Evolutionary conservation across 768 basidiomycete genomes (phyloP), one percentile per base, ranked within the genome.

Genomic region (Tricholoma flavovirens): DNA sequence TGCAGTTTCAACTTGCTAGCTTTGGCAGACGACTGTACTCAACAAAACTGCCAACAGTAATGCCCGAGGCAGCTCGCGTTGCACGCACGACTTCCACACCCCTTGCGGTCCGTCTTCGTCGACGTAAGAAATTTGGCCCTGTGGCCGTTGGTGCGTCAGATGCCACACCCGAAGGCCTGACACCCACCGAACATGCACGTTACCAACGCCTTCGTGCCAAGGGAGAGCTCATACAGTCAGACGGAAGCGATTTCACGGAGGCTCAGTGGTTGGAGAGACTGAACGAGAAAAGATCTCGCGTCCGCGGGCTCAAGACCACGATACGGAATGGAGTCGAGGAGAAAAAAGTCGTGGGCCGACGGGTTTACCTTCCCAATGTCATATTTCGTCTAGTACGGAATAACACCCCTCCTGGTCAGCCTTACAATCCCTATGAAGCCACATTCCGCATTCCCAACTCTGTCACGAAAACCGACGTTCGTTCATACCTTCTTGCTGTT

Each of bases 361-460:
- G 83, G 60, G 78, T 97, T 21, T 97, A 93, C 74, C 86, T 98
- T 35, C 94, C 94, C 38, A 96, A 98, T 70, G 77, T 88, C 67
- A 70, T 89, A 58, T 87, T 96, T 71, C 80, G 82, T 55, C 78
- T 98, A 55, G 84, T 95, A 43, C 84, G 90, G 21, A 98, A 98
- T 69, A 73, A 86, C 61, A 93, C 92, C 0, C 84, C 80, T 0
- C 70, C 73, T 2, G 90, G 87, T 0, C 75, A 88, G 61, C 78
- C 92, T 1, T 98, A 98, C 77, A 95, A 98, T 59, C 93, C 94
- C 1, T 93, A 88, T 75, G 88, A 93, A 69, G 94, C 93, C 8
- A 98, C 94, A 2, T 96, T 98, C 76, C 90, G 92, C 54, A 79
- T 96, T 38, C 88, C 93, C n/a, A 82, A 83, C 59, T 87, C 84